Conservation (phyloP, 306 rosid genomes). For the Vicia villosa region DNA sequence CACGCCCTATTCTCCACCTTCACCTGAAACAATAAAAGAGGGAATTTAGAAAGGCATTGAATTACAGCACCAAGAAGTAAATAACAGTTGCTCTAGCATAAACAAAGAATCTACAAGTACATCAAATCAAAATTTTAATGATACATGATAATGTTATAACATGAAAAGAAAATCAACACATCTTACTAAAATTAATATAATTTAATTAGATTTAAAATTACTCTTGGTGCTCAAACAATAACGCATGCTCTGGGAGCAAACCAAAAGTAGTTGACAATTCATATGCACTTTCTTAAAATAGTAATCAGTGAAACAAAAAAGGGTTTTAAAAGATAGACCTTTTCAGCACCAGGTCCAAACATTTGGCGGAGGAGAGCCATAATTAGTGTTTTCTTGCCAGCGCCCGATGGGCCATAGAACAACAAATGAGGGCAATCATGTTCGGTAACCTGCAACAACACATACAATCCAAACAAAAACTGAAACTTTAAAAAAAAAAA, state of each 20-base stretch:
- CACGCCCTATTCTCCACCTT: slow-evolving; percentile 87
- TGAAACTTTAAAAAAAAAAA: neutral
- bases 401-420: slow-evolving; percentile 91
- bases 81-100: neutral
- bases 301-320: neutral
- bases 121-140: neutral
- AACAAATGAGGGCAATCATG: slow-evolving; percentile 97
- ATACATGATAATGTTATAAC: neutral
- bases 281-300: neutral
- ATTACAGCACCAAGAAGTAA: neutral
- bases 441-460: slow-evolving; percentile 60
- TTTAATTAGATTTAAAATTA: no score
- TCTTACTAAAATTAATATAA: slow-evolving; percentile 1
- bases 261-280: neutral
- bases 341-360: slow-evolving; percentile 85
- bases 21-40: slow-evolving; percentile 63
- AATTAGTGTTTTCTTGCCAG: slow-evolving; percentile 98
- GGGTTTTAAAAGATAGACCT: slow-evolving; percentile 49
- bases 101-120: neutral
- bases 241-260: neutral
- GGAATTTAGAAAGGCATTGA: slow-evolving; percentile 4
- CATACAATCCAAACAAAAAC: neutral
- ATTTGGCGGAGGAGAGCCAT: slow-evolving; percentile 92
- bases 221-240: neutral
- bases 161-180: neutral